Conservation (phyloP, 2,329 filamentous ascomycete species). For the Monilinia fructigena region DNA sequence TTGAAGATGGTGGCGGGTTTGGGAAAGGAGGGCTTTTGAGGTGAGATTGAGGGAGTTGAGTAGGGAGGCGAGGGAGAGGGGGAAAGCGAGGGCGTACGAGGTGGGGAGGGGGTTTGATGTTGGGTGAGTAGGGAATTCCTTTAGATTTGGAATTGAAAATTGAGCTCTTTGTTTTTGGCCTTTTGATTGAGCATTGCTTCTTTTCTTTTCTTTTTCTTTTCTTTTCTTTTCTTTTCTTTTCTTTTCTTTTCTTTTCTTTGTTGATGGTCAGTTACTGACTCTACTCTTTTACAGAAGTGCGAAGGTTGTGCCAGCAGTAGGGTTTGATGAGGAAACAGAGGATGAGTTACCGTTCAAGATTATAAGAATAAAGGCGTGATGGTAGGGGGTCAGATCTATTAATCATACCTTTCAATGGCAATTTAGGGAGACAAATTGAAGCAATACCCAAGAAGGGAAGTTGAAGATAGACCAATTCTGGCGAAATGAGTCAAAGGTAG, state of each 20-base stretch:
- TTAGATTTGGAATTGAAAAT: neutral
- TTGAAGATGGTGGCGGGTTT: constrained; percentile 27
- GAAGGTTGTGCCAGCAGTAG: constrained; percentile 2
- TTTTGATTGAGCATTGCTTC: neutral
- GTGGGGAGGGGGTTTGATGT: constrained; percentile 8
- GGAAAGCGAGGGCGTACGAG: constrained; percentile 23
- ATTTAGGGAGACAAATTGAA: neutral
- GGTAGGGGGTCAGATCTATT: neutral
- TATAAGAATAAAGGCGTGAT: constrained; percentile 14
- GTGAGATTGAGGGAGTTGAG: constrained; percentile 25
- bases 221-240: neutral
- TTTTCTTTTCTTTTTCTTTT: neutral
- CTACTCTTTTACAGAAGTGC: neutral
- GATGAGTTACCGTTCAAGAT: constrained; percentile 21
- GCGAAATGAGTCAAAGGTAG: neutral
- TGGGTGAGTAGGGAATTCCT: neutral
- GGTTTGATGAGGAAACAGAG: constrained; percentile 11
- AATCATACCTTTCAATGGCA: neutral
- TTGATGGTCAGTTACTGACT: neutral
- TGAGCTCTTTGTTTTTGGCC: neutral
- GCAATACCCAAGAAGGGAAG: neutral
- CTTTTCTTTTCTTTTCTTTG: neutral
- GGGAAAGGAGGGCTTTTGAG: constrained; percentile 25
- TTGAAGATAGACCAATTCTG: neutral
- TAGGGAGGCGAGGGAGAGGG: constrained; percentile 4